Conservation (phyloP, 768 basidiomycete genomes). For the Lenzites betulinus region DNA sequence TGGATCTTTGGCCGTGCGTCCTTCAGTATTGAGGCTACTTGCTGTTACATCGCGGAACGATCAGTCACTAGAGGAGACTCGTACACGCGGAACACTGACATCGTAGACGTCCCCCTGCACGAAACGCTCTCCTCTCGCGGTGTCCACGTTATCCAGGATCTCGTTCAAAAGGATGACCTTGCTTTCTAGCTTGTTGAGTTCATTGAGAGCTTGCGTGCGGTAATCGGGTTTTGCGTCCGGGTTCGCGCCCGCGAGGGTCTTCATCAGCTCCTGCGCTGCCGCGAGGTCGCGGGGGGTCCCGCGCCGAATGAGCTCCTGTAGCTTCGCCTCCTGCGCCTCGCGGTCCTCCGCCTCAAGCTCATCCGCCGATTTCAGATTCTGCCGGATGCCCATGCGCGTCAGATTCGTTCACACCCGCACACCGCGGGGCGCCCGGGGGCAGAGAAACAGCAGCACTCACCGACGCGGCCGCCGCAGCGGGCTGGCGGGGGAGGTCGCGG, state of each 20-base stretch:
- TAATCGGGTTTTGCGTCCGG: constrained; percentile 96
- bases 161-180: constrained; percentile 97
- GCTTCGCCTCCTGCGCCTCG: constrained; percentile 91
- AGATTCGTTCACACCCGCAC: background rate
- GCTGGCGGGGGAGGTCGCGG: constrained; percentile 48
- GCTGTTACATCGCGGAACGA: constrained; percentile 47
- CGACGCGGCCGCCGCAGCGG: constrained; percentile 41
- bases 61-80: background rate
- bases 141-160: constrained; percentile 91
- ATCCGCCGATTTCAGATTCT: constrained; percentile 93
- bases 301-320: constrained; percentile 96
- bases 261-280: constrained; percentile 97
- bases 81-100: constrained; percentile 45
- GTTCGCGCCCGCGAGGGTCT: constrained; percentile 89
- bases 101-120: constrained; percentile 92
- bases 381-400: background rate
- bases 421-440: background rate
- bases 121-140: constrained; percentile 70
- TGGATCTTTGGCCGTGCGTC: constrained; percentile 92
- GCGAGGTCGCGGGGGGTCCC: constrained; percentile 95
- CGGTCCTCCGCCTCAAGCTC: constrained; percentile 96
- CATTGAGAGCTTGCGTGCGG: constrained; percentile 82
- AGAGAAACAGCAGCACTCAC: constrained; percentile 38
- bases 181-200: constrained; percentile 91
- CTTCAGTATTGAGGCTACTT: constrained; percentile 83